Evolutionary conservation across 2,329 filamentous ascomycete species (phyloP).

Genomic region (Sordariomycetes sp.): DNA sequence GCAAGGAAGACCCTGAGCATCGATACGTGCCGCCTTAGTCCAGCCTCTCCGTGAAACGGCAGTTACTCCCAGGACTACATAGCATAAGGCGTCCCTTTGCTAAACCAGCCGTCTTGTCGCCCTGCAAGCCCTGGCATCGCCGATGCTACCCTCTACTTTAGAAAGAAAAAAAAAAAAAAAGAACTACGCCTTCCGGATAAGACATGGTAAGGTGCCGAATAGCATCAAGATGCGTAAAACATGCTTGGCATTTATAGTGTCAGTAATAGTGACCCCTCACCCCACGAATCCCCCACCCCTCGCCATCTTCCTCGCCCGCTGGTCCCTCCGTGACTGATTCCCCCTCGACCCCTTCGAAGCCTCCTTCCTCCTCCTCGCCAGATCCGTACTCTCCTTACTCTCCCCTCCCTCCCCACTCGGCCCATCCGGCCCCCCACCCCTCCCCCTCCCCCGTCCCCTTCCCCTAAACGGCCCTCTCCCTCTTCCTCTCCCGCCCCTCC

Average conservation of each 20-base stretch:
- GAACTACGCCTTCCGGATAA: too few relatives aligned
- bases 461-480: conserved; percentile 25
- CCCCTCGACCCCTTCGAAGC: conserved; percentile 68
- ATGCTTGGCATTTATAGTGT: background rate
- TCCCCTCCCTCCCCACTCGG: conserved; percentile 47
- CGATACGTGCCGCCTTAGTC: too few relatives aligned
- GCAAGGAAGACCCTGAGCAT: too few relatives aligned
- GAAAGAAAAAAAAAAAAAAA: too few relatives aligned
- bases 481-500: conserved; percentile 25
- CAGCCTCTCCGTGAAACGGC: too few relatives aligned
- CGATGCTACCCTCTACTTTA: too few relatives aligned
- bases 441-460: conserved; percentile 27
- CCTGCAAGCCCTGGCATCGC: too few relatives aligned
- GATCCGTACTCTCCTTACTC: conserved; percentile 51
- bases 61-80: too few relatives aligned
- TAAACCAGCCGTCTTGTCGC: too few relatives aligned
- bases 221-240: background rate
- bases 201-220: background rate
- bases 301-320: conserved; percentile 51
- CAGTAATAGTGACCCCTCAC: conserved; percentile 7
- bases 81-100: too few relatives aligned
- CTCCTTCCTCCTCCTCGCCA: conserved; percentile 64
- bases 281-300: conserved; percentile 25
- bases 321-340: conserved; percentile 76
- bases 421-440: conserved; percentile 35